Percentiles rank a stretch among this genome's conserved stretches.
Conservation (phyloP, 2,329 filamentous ascomycete species). For the Curvularia verruculosa region DNA sequence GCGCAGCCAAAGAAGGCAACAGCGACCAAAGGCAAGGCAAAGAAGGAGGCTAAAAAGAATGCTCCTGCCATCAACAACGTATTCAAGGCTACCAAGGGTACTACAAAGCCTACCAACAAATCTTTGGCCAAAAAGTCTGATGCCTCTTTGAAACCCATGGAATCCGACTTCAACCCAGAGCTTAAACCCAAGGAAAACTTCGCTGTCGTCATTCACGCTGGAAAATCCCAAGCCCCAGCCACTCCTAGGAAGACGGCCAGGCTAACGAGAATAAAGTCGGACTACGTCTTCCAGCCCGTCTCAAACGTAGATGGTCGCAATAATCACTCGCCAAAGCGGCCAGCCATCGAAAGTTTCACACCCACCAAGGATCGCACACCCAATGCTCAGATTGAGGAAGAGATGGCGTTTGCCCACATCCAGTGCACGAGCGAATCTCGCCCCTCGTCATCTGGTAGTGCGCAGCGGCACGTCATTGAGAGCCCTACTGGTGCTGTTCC, state of each 20-base stretch:
- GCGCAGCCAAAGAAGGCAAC: constrained; percentile 39
- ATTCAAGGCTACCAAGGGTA: constrained; percentile 40
- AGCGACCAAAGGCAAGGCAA: constrained; percentile 33
- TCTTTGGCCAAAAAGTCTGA: constrained; percentile 14
- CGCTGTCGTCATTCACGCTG: constrained; percentile 19
- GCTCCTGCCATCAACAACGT: constrained; percentile 32
- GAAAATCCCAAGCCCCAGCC: constrained; percentile 21
- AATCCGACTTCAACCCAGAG: constrained; percentile 18
- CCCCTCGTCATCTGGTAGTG: constrained; percentile 32
- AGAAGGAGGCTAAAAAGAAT: constrained; percentile 35
- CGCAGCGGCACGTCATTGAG: constrained; percentile 31
- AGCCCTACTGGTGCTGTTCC: constrained; percentile 32
- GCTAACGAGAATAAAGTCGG: constrained; percentile 35
- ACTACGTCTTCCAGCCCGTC: constrained; percentile 33
- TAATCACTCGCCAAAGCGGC: constrained; percentile 40
- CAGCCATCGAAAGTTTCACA: constrained; percentile 39
- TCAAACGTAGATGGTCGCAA: constrained; percentile 40
- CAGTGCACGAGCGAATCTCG: constrained; percentile 31
- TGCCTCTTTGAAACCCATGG: constrained; percentile 8
- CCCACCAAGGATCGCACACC: constrained; percentile 37
- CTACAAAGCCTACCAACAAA: constrained; percentile 25
- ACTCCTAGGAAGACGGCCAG: constrained; percentile 25
- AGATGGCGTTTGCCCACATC: constrained; percentile 18
- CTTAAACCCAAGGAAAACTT: constrained; percentile 22
- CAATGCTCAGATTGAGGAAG: constrained; percentile 36